phyloP scores from a whole-genome alignment of 2,329 filamentous ascomycete genomes.

The Epichloe amarillans region DNA sequence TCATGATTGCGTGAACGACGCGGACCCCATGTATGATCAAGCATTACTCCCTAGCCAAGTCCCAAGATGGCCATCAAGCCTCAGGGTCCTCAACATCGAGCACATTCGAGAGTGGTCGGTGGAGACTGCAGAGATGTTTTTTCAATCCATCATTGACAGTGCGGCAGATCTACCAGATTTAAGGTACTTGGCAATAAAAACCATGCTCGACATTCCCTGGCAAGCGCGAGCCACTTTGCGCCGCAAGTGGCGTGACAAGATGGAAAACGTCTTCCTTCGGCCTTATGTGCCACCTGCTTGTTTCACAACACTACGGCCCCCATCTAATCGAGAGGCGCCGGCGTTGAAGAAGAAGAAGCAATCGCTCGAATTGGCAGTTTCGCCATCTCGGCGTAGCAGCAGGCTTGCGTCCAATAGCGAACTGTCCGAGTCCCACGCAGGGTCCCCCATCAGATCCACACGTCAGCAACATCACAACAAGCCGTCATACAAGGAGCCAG shows the following conservation, averaged over 20 bases:
- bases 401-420: conserved; percentile 20
- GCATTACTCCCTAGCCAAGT: conserved; percentile 51
- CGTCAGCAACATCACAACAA: conserved; percentile 10
- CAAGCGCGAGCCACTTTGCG: conserved; percentile 69
- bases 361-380: conserved; percentile 8
- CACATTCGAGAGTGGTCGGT: conserved; percentile 65
- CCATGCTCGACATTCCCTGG: conserved; percentile 71
- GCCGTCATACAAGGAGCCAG: conserved; percentile 30
- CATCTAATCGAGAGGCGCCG: conserved; percentile 5
- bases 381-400: conserved; percentile 23
- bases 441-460: conserved; percentile 7
- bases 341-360: conserved; percentile 11
- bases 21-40: conserved; percentile 59
- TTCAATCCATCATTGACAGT: conserved; percentile 62
- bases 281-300: conserved; percentile 26
- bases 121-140: conserved; percentile 60
- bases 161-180: conserved; percentile 54
- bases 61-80: conserved; percentile 63
- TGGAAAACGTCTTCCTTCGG: conserved; percentile 54
- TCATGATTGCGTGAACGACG: conserved; percentile 53
- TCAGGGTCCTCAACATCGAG: conserved; percentile 60
- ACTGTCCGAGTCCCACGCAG: conserved; percentile 11
- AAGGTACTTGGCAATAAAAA: conserved; percentile 57
- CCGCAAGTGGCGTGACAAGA: conserved; percentile 58
- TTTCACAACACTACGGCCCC: conserved; percentile 12